Evolutionary conservation across 202 grass and related monocot genomes (phyloP), one percentile per base, ranked within the genome.

Genomic region (Eragrostis tef): DNA sequence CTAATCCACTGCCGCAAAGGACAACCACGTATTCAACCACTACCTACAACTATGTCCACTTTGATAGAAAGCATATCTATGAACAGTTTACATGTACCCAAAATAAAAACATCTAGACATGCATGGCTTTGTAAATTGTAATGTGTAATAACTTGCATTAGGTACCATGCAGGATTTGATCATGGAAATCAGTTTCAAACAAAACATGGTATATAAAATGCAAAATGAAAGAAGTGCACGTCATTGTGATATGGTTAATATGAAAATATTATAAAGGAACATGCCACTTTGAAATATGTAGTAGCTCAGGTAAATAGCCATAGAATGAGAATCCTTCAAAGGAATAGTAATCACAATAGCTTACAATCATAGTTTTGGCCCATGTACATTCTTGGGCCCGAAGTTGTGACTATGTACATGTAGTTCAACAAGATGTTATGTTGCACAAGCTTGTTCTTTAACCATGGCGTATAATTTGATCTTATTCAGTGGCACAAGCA

Each of bases 41-140:
- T 49, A 71, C 12, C 45, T 49, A 49, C 67, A 71, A 1, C 15
- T 25, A 15, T 34, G 69, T 29, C 26, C 26, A 13, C 24, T 13
- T 16, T 63, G 26, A 63, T 63, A 48, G 29, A 31, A 57, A 57
- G 54, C 2, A 60, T 77, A 42, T 70, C 15, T 42, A 27, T 41
- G 29, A 71, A 75, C 31, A 67, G 12, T 41, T 49, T 24, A 67
- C 34, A 64, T 56, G 41, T 80, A 42, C 47, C 66, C 8, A 22
- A 22, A 57, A 57, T 31, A 56, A 78, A 49, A 45, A 64, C 36
- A 25, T 54, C 73, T 67, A 11, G 36, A 80, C 44, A 24, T 61
- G 31, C 52, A 77, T 59, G 14, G 14, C 22, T 82, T 77, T 64
- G 31, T 73, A 71, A 5, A 73, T 39, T 41, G n/a, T 86, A 68